Conservation (phyloP, 2,329 filamentous ascomycete species). For the Fusarium sp. region DNA sequence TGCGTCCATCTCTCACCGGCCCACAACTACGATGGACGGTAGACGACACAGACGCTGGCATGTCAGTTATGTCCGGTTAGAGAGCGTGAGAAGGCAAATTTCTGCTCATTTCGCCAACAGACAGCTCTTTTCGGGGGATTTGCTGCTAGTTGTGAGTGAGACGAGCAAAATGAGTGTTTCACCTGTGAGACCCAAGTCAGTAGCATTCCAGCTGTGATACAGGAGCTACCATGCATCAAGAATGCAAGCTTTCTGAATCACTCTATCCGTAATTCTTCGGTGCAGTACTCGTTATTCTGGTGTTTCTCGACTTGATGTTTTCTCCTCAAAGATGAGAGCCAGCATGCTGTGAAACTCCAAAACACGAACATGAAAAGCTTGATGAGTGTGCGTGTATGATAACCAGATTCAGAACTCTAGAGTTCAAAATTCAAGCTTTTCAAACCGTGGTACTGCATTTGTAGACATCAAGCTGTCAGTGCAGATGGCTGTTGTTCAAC, state of each 20-base stretch:
- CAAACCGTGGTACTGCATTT: neutral
- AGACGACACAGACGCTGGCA: neutral
- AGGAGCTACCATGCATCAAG: neutral
- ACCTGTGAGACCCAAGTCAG: neutral
- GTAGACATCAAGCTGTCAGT: neutral
- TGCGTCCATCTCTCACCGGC: neutral
- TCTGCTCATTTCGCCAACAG: neutral
- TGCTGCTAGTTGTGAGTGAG: neutral
- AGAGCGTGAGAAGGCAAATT: neutral
- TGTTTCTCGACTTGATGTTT: neutral
- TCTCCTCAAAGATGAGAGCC: neutral
- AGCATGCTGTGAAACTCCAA: neutral
- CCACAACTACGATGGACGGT: neutral
- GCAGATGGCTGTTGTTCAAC: neutral
- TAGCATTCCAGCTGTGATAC: neutral
- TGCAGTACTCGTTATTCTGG: neutral
- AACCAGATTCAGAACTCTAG: neutral
- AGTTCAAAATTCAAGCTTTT: neutral
- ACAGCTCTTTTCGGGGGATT: neutral
- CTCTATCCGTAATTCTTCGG: neutral
- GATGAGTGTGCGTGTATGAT: neutral
- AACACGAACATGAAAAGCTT: neutral
- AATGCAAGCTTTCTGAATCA: neutral
- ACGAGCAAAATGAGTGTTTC: neutral
- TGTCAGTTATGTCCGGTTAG: neutral